Evolutionary conservation across 208 protist genomes (phyloP).

Genomic region (Acanthamoeba triangularis): DNA sequence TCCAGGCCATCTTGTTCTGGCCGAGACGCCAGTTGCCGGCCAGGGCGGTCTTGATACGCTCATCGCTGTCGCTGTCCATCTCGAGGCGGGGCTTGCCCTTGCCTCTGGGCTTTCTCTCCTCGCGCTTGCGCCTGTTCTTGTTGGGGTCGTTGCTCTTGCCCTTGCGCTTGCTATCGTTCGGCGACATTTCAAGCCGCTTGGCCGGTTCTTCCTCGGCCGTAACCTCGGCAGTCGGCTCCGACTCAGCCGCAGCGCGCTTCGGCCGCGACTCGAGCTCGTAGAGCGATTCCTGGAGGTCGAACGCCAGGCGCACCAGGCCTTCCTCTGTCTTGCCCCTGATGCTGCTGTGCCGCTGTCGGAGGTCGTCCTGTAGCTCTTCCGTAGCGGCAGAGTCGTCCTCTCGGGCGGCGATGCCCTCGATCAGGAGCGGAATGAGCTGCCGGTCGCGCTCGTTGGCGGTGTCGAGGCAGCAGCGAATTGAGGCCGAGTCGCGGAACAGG

Average conservation of each 20-base stretch:
- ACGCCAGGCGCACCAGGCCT: background rate
- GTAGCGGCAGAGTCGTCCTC: background rate
- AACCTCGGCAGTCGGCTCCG: background rate
- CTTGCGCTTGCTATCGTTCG: background rate
- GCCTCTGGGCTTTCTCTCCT: background rate
- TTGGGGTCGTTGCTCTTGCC: background rate
- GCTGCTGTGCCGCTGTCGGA: background rate
- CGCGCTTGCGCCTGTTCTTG: slow-evolving; percentile 4
- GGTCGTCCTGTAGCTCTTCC: background rate
- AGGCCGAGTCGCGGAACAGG: background rate
- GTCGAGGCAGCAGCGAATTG: background rate
- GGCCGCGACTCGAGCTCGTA: slow-evolving; percentile 26
- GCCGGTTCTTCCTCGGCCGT: background rate
- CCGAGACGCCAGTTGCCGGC: background rate
- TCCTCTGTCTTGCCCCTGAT: slow-evolving; percentile 30
- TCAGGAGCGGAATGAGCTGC: slow-evolving; percentile 2
- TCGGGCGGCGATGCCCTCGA: background rate
- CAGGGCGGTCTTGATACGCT: slow-evolving; percentile 6
- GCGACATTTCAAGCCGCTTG: background rate
- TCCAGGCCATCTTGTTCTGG: slow-evolving; percentile 9
- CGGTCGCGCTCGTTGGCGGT: background rate
- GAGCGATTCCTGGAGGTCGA: slow-evolving; percentile 22
- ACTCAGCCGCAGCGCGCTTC: background rate
- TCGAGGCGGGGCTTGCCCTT: background rate
- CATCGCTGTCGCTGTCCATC: background rate